Conservation (phyloP, 805 yeast genomes). For the Cyberlindnera samutprakarnensis region DNA sequence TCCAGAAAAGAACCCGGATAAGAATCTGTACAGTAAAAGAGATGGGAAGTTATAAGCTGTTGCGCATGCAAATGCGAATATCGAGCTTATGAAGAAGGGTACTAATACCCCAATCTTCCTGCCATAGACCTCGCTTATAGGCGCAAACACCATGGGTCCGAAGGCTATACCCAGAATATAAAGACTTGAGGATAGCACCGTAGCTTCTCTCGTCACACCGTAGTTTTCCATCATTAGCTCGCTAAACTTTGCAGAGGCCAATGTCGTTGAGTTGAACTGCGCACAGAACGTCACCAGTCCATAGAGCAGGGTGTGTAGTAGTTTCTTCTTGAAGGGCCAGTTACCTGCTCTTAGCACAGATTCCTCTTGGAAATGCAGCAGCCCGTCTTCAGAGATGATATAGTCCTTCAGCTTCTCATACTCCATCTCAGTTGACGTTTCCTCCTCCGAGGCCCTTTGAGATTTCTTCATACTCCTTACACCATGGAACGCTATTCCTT, state of each 20-base stretch:
- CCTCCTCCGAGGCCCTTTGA: neutral
- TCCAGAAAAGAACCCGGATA: slow-evolving; percentile 53
- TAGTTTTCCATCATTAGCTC: slow-evolving; percentile 27
- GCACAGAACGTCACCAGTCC: slow-evolving; percentile 36
- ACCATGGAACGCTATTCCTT: too few relatives aligned
- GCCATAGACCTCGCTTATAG: slow-evolving; percentile 36
- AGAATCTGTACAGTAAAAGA: slow-evolving; percentile 46
- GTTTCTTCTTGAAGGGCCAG: slow-evolving; percentile 29
- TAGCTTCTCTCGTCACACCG: slow-evolving; percentile 38
- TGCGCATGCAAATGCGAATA: slow-evolving; percentile 45
- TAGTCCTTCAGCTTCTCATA: neutral
- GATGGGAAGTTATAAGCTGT: slow-evolving; percentile 42
- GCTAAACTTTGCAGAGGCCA: slow-evolving; percentile 31
- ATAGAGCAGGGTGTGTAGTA: slow-evolving; percentile 31
- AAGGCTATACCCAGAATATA: slow-evolving; percentile 61
- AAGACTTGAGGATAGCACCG: slow-evolving; percentile 47
- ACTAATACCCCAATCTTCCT: slow-evolving; percentile 35
- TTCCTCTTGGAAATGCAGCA: slow-evolving; percentile 7
- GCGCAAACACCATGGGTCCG: slow-evolving; percentile 55
- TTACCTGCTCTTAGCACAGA: slow-evolving; percentile 23
- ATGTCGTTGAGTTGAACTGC: slow-evolving; percentile 43
- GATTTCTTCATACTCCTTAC: too few relatives aligned
- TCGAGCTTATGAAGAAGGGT: slow-evolving; percentile 31
- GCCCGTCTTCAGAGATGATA: slow-evolving; percentile 9
- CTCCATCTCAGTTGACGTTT: neutral